These are phyloP conservation scores for Flueggea neowawraea DNA, from an alignment of 441 rosid genomes.

Conservation along the genomic window DNA sequence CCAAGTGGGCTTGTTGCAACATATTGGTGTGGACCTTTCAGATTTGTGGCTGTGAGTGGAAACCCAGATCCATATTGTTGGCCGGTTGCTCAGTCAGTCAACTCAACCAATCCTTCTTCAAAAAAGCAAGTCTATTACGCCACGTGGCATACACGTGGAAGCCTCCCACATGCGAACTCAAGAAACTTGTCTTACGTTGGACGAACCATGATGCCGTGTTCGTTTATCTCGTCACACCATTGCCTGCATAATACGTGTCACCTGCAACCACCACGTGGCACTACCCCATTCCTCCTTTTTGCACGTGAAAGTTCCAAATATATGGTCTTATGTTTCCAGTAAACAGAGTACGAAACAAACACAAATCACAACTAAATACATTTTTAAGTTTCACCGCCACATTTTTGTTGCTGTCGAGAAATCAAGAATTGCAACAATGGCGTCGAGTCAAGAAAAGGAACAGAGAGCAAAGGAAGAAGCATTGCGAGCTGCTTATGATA, in stretches of 20 bases:
- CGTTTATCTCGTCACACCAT: background rate
- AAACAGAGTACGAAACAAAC: conserved; percentile 3
- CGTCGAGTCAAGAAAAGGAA: conserved; percentile 37
- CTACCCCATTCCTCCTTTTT: no score
- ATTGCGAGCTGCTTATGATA: conserved; percentile 32
- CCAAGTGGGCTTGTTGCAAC: no score
- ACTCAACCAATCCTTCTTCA: no score
- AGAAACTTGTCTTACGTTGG: no score
- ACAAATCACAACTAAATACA: background rate
- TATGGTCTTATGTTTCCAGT: background rate
- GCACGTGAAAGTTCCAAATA: conserved; percentile 10
- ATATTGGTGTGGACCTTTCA: no score
- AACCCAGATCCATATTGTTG: no score
- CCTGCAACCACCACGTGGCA: conserved; percentile 16
- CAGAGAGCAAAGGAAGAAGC: conserved; percentile 42
- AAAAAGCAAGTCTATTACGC: no score
- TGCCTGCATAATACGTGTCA: conserved; percentile 1
- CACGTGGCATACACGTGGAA: no score
- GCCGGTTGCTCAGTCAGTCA: no score
- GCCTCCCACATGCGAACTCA: no score
- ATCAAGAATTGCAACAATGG: conserved; percentile 14
- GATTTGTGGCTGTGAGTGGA: no score
- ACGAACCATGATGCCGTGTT: no score
- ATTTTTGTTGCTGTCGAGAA: background rate
- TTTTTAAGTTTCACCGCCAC: background rate